phyloP scores from a whole-genome alignment of 805 yeast genomes.

The Kazachstania psychrophila region DNA sequence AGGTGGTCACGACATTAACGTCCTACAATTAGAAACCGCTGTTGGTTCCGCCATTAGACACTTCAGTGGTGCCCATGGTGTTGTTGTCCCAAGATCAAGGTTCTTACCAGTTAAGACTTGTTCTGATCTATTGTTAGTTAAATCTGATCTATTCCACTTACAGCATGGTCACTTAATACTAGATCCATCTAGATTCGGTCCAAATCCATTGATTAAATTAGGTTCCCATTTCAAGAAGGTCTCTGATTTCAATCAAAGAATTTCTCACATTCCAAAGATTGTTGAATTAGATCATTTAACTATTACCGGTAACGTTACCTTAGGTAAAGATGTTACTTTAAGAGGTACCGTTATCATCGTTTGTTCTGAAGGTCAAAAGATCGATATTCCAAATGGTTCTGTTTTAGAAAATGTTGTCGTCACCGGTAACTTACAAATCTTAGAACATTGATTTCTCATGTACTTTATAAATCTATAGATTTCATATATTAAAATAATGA shows the following conservation, averaged over 20 bases:
- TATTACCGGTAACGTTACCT: slow-evolving; percentile 88
- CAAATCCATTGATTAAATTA: slow-evolving; percentile 88
- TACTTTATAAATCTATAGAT: too few species aligned
- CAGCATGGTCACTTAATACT: slow-evolving; percentile 85
- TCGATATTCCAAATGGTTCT: slow-evolving; percentile 95
- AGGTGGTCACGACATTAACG: slow-evolving; percentile 74
- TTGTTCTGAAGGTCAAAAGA: slow-evolving; percentile 92
- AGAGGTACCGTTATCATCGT: slow-evolving; percentile 97
- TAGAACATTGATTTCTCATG: slow-evolving; percentile 13
- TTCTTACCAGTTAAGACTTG: slow-evolving; percentile 97
- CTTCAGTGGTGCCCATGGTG: slow-evolving; percentile 92
- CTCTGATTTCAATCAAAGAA: slow-evolving; percentile 77
- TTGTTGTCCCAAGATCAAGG: slow-evolving; percentile 95
- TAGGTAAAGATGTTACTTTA: slow-evolving; percentile 83
- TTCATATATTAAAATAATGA: too few species aligned
- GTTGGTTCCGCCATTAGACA: slow-evolving; percentile 98
- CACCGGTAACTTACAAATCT: slow-evolving; percentile 90
- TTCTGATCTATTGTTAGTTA: slow-evolving; percentile 87
- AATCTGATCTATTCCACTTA: slow-evolving; percentile 84
- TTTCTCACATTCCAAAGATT: slow-evolving; percentile 80
- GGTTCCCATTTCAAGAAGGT: slow-evolving; percentile 97
- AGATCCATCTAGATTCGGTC: slow-evolving; percentile 78
- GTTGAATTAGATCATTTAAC: slow-evolving; percentile 95
- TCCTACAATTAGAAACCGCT: slow-evolving; percentile 94
- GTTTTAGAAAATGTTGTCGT: slow-evolving; percentile 92